phyloP scores from a whole-genome alignment of 208 protist species.

The Trypanosoma conorhini region DNA sequence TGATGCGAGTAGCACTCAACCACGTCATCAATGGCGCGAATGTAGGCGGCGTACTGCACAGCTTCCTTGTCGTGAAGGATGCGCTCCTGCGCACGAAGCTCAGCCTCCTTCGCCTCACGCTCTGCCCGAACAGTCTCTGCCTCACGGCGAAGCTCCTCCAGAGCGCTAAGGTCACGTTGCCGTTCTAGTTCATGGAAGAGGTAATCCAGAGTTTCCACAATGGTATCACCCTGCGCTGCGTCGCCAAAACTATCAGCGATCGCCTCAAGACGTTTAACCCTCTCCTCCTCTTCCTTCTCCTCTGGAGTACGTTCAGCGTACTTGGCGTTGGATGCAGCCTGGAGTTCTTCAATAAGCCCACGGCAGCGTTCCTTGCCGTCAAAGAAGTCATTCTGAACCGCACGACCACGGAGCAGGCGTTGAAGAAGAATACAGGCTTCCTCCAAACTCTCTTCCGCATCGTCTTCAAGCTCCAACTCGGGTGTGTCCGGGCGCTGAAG shows the following conservation, averaged over 20 bases:
- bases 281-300: slow-evolving; percentile 40
- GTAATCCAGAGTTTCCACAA: slow-evolving; percentile 85
- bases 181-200: slow-evolving; percentile 83
- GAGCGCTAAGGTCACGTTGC: slow-evolving; percentile 62
- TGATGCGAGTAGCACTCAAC: slow-evolving; percentile 72
- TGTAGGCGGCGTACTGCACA: slow-evolving; percentile 64
- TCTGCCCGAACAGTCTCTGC: slow-evolving; percentile 68
- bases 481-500: slow-evolving; percentile 91
- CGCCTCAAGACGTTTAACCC: slow-evolving; percentile 42
- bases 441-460: slow-evolving; percentile 80
- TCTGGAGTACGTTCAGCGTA: slow-evolving; percentile 51
- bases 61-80: slow-evolving; percentile 73
- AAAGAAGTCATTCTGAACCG: slow-evolving; percentile 94
- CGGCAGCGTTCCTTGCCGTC: slow-evolving; percentile 93
- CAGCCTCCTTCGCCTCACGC: slow-evolving; percentile 80
- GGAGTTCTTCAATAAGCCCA: slow-evolving; percentile 92
- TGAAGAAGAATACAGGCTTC: slow-evolving; percentile 89
- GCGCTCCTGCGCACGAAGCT: slow-evolving; percentile 62
- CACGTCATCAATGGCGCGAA: slow-evolving; percentile 60
- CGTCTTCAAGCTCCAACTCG: slow-evolving; percentile 82
- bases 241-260: slow-evolving; percentile 58
- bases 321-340: slow-evolving; percentile 88
- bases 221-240: slow-evolving; percentile 73
- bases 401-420: slow-evolving; percentile 87
- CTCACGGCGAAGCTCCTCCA: slow-evolving; percentile 55